phyloP scores from a whole-genome alignment of 345 rosid species.

The Pistacia vera region DNA sequence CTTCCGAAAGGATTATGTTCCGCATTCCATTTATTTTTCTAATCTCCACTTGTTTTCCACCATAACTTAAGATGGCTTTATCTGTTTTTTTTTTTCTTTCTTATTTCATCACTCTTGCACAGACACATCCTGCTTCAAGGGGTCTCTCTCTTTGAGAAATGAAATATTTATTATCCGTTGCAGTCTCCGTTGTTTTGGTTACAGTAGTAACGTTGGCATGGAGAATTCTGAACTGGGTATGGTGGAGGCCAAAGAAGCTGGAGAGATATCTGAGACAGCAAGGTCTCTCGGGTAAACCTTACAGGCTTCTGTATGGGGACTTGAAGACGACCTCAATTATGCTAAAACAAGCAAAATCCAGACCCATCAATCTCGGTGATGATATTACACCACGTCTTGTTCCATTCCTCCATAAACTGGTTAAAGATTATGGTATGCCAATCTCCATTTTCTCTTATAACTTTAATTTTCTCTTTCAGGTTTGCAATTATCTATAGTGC shows the following conservation, averaged over 20 bases:
- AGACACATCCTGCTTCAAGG: no score
- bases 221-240: slow-evolving; percentile 44
- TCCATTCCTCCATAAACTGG: slow-evolving; percentile 36
- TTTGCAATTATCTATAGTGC: no score
- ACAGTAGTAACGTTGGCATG: neutral
- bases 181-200: neutral
- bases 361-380: slow-evolving; percentile 31
- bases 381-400: slow-evolving; percentile 36
- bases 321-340: slow-evolving; percentile 25
- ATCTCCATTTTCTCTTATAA: neutral
- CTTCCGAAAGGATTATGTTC: no score
- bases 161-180: neutral
- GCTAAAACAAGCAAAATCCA: slow-evolving; percentile 35
- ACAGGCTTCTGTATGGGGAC: slow-evolving; percentile 46
- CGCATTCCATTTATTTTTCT: no score
- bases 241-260: slow-evolving; percentile 51
- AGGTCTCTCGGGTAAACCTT: slow-evolving; percentile 49
- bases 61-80: no score
- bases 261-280: slow-evolving; percentile 46
- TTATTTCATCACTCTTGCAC: no score
- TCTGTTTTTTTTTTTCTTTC: no score
- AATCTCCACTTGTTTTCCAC: no score
- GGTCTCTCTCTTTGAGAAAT: no score
- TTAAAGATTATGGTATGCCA: slow-evolving; percentile 18
- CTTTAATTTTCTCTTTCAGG: neutral